Evolutionary conservation across 2,329 filamentous ascomycete genomes (phyloP).

Genomic region (Botrytis hyacinthi): DNA sequence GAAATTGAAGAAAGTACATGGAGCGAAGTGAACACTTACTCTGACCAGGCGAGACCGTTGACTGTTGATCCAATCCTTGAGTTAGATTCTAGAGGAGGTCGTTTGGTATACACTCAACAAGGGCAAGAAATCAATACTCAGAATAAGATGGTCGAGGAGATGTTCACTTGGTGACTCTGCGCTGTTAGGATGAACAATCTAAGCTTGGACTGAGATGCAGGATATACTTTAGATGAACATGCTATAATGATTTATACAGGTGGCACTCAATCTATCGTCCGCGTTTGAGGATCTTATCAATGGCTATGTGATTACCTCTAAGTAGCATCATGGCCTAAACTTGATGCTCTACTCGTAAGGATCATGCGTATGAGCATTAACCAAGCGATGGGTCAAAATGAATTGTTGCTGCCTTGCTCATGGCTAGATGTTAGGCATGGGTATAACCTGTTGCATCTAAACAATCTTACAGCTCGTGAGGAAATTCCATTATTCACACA

Average conservation of each 20-base stretch:
- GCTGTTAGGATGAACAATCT: neutral
- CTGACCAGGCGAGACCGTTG: neutral
- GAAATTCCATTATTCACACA: too few relatives aligned
- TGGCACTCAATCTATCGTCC: too few relatives aligned
- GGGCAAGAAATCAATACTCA: neutral
- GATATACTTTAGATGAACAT: neutral
- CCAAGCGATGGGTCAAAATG: neutral
- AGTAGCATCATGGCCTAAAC: neutral
- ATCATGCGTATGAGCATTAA: too few relatives aligned
- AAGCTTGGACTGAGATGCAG: neutral
- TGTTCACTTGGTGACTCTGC: constrained; percentile 18
- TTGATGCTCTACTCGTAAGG: neutral
- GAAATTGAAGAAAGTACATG: constrained; percentile 27
- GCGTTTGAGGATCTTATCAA: neutral
- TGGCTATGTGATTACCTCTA: neutral
- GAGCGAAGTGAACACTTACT: neutral
- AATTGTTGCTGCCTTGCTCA: neutral
- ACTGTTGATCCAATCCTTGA: constrained; percentile 22
- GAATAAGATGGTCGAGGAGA: constrained; percentile 22
- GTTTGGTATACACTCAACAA: constrained; percentile 20
- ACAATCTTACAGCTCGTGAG: neutral
- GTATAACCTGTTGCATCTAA: neutral
- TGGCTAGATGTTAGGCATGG: neutral
- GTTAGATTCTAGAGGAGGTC: constrained; percentile 23
- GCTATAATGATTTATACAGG: neutral